These are phyloP conservation scores for Phyllosticta ampelicida DNA, from an alignment of 2,329 filamentous ascomycete genomes.

Conservation along the genomic window DNA sequence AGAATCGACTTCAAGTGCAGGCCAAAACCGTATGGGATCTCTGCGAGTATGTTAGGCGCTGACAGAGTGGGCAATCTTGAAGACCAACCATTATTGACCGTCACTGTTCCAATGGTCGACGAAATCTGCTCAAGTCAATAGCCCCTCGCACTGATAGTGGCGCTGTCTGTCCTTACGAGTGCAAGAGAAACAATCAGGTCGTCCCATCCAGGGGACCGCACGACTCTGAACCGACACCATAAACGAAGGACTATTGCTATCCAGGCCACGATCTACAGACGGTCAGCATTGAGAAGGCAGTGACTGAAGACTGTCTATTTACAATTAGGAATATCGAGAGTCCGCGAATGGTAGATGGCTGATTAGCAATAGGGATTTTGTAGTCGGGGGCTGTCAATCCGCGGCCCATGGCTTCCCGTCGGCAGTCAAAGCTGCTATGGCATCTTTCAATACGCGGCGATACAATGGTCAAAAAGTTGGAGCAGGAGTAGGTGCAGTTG, in stretches of 20 bases:
- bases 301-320: neutral
- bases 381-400: slow-evolving; percentile 3
- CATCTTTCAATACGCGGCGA: slow-evolving; percentile 5
- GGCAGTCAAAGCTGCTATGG: neutral
- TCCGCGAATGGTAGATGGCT: slow-evolving; percentile 1
- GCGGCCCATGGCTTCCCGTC: slow-evolving; percentile 10
- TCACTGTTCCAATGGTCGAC: slow-evolving; percentile 18
- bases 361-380: slow-evolving; percentile 5
- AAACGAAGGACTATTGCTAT: slow-evolving; percentile 21
- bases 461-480: neutral
- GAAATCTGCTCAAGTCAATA: slow-evolving; percentile 13
- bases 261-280: slow-evolving; percentile 17
- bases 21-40: slow-evolving; percentile 24
- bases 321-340: slow-evolving; percentile 3
- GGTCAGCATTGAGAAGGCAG: neutral
- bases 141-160: neutral
- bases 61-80: neutral
- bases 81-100: slow-evolving; percentile 24
- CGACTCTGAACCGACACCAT: slow-evolving; percentile 18
- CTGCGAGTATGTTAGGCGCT: slow-evolving; percentile 15
- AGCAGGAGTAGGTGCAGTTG: neutral
- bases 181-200: slow-evolving; percentile 25
- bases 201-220: slow-evolving; percentile 25
- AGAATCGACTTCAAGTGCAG: slow-evolving; percentile 20
- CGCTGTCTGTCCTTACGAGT: slow-evolving; percentile 10